Percentiles rank a stretch among this genome's conserved stretches.
Evolutionary conservation across 2,329 filamentous ascomycete species (phyloP).

Genomic region (Neofusicoccum kwambonambiense): DNA sequence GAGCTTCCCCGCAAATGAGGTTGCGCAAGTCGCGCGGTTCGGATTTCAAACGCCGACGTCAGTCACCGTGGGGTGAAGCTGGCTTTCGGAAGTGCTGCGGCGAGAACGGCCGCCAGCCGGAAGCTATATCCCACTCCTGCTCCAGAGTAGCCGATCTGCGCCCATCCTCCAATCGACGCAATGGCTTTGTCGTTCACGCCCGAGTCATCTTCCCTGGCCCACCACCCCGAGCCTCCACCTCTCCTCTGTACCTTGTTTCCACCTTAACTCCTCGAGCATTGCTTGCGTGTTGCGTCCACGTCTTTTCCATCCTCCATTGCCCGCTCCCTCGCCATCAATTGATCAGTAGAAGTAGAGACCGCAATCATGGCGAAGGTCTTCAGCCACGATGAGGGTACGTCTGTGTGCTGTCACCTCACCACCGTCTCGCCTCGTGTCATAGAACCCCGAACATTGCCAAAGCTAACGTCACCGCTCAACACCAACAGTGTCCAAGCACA

Average conservation of each 20-base stretch:
- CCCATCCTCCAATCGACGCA: constrained; percentile 12
- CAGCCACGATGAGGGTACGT: constrained; percentile 63
- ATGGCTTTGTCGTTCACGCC: constrained; percentile 10
- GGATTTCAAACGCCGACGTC: constrained; percentile 17
- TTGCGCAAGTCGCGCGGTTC: not conserved
- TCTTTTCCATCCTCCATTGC: not conserved
- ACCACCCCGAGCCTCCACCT: constrained; percentile 1
- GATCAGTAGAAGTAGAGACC: not conserved
- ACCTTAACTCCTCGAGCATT: not conserved
- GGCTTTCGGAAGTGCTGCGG: not conserved
- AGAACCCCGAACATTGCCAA: constrained; percentile 31
- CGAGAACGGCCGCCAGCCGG: not conserved
- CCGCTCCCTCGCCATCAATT: not conserved
- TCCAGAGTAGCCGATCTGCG: constrained; percentile 6
- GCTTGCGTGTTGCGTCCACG: not conserved
- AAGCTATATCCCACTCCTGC: constrained; percentile 19
- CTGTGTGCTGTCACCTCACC: not conserved
- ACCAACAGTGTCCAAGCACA: constrained; percentile 65
- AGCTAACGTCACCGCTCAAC: constrained; percentile 47
- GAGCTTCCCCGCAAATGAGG: constrained; percentile 11
- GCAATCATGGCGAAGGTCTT: constrained; percentile 62
- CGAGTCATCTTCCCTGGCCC: not conserved
- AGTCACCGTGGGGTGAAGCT: not conserved
- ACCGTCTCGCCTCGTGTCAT: not conserved
- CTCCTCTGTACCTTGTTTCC: not conserved